Conservation (phyloP, 179 eudicot species). For the Silene coronaria region DNA sequence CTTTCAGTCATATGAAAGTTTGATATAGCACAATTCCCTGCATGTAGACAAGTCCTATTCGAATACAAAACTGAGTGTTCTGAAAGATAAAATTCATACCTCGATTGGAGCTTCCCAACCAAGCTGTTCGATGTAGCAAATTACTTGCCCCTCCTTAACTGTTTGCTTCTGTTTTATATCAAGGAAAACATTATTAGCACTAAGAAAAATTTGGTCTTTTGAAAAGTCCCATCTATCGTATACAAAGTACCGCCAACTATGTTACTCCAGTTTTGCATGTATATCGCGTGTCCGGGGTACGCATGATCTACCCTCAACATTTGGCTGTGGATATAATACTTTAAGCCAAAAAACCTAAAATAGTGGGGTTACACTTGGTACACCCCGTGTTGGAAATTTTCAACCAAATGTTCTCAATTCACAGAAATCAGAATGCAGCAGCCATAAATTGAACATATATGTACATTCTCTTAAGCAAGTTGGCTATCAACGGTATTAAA, state of each 20-base stretch:
- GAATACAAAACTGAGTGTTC: not conserved
- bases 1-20: too few relatives aligned
- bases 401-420: too few relatives aligned
- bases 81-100: conserved; percentile 34
- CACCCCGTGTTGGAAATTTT: too few relatives aligned
- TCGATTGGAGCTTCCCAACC: conserved; percentile 71
- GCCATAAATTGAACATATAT: not conserved
- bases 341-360: not conserved
- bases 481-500: not conserved
- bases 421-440: not conserved
- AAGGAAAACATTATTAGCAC: conserved; percentile 4
- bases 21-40: too few relatives aligned
- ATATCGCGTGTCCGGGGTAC: not conserved
- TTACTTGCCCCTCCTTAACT: conserved; percentile 85
- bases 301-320: not conserved
- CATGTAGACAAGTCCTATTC: not conserved
- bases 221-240: not conserved
- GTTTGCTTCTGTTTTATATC: conserved; percentile 53
- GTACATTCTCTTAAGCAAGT: not conserved
- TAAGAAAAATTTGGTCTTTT: not conserved
- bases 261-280: not conserved
- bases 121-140: conserved; percentile 86
- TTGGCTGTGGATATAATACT: not conserved
- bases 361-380: too few relatives aligned
- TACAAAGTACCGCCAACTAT: not conserved